Base-by-base conservation (phyloP, 371 early-diverging fungal genomes). In the Mucor irregularis region DNA sequence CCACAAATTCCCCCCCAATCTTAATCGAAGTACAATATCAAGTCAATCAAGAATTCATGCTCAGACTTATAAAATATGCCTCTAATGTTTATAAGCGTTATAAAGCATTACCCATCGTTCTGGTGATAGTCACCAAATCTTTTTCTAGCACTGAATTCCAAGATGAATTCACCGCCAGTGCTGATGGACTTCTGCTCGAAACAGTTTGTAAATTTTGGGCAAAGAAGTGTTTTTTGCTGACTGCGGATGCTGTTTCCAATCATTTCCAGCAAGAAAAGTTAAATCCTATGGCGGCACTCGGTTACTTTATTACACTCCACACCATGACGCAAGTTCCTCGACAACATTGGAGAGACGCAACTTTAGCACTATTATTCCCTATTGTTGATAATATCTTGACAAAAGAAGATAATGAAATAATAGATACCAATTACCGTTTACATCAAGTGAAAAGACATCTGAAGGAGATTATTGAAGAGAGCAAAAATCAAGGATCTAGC, bases 41-140 rank as follows among this genome's bases (percentile, higher is more conserved):
- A 13, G 46, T 55, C 1, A 26, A 38, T 37, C 47, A 47, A 38
- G 47, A 55, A 2, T 55, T 45, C 21, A 55, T 55, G 47, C 19
- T 38, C 10, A 26, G 55, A 30, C 46, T 46, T 29, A 55, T 47
- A 17, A 38, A 5, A 7, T 50, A 50, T 43, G 35, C 45, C n/a
- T 45, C 37, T 35, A n/a, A 49, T 45, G 24, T 37, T 26, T 59
- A 53, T 33, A 40, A 24, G 6, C 59, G 59, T 0, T 59, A 59
- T 45, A 59, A 33, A 59, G 26, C 19, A 26, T 28, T 47, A 24
- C 59, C 59, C 1, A 53, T 48, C 31, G 38, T 59, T 53, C 59
- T 59, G 16, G 49, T 53, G 3, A 26, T 58, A 39, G 53, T 16
- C 11, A 59, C 30, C 39, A 59, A 59, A 59, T 39, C 29, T 17